Base-by-base conservation (phyloP, 768 basidiomycete genomes). In the Heimioporus sp. region DNA sequence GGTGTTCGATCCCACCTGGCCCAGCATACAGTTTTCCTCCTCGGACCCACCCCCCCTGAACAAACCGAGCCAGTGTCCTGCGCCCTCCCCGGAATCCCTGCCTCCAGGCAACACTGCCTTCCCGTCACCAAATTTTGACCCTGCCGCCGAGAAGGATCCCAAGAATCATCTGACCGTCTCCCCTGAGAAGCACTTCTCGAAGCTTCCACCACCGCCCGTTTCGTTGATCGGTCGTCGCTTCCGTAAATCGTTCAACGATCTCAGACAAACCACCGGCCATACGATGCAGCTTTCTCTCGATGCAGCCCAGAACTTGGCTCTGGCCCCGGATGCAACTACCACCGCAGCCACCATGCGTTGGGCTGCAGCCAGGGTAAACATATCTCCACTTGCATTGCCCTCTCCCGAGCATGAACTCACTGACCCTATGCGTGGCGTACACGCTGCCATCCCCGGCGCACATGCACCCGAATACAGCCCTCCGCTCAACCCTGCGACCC, bases 331-430 rank as follows among this genome's bases (percentile, higher is more conserved):
- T 34, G 73, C 80, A 2, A 80, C 82, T 19, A 80, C 87, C 0
- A 75, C 85, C 3, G 90, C 89, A 1, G 91, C 92, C 0, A 85
- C 91, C 1, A 83, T 94, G 72, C 87, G 91, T 35, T 85, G 84
- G 80, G 92, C 92, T n/a, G 90, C 85, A 3, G 81, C 87, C 10
- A 78, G 87, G 20, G 84, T 92, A 10, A 83, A 90, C 59, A 83
- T 98, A 49, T 86, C 91, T 0, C 94, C 94, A 0, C 76, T 98
- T 21, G 85, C 90, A 0, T 77, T 95, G 1, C 93, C 94, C 2
- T 91, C 87, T 11, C 94, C 94, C 0, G 94, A 98, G 64, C 85
- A 89, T 59, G 94, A 97, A 64, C 79, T 96, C 21, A 86, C 86
- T 10, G 94, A 97, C 69, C 94, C 94, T 0, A 85, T 97, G 83